phyloP scores from a whole-genome alignment of 1,284 basidiomycete genomes.

The Ceraceosorus bombacis region DNA sequence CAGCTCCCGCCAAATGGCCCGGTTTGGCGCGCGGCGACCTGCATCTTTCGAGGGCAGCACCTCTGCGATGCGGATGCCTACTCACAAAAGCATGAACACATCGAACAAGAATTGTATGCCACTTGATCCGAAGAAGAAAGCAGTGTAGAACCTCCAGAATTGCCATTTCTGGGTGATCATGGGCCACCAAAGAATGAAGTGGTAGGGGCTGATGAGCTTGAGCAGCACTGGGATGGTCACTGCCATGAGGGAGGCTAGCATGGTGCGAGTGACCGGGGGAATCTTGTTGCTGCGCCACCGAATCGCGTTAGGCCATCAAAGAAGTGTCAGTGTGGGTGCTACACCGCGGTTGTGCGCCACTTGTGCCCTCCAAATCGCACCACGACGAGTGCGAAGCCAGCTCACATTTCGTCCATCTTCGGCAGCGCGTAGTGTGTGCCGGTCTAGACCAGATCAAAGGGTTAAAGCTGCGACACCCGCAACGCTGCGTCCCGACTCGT shows the following conservation, averaged over 20 bases:
- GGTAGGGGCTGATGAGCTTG: slow-evolving; percentile 57
- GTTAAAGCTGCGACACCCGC: no score
- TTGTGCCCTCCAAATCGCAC: no score
- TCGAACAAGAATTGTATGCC: slow-evolving; percentile 40
- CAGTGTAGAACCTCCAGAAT: slow-evolving; percentile 69
- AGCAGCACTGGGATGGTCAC: slow-evolving; percentile 62
- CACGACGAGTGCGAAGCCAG: no score
- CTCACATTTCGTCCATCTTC: no score
- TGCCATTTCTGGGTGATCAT: slow-evolving; percentile 53
- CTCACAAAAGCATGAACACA: slow-evolving; percentile 29
- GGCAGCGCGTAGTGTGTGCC: no score
- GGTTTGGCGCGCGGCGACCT: background rate
- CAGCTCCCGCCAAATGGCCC: background rate
- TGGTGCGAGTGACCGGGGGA: slow-evolving; percentile 71
- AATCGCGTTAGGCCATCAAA: background rate
- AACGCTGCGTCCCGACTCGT: no score
- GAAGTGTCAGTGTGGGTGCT: no score
- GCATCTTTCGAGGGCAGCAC: background rate
- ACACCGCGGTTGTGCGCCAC: no score
- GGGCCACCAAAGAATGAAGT: slow-evolving; percentile 57
- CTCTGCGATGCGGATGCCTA: background rate
- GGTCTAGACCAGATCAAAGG: no score
- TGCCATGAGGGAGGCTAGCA: slow-evolving; percentile 59
- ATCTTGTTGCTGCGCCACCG: slow-evolving; percentile 55
- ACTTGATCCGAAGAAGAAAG: slow-evolving; percentile 63